phyloP scores from a whole-genome alignment of 257 asterid genomes.

The Cordia subcordata region DNA sequence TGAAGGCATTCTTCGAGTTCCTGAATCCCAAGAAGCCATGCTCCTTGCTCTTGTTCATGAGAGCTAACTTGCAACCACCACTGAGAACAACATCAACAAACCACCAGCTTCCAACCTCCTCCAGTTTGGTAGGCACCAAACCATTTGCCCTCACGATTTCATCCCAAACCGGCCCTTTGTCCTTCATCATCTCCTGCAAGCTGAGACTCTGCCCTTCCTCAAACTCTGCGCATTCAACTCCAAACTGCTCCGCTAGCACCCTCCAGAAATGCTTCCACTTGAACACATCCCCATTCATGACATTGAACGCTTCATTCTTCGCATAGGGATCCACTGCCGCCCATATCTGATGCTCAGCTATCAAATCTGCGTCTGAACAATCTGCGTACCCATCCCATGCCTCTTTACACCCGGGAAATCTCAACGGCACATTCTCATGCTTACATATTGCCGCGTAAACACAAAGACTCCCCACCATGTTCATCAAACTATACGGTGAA shows the following conservation, averaged over 20 bases:
- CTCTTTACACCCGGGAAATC: conserved; percentile 65
- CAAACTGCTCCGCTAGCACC: conserved; percentile 85
- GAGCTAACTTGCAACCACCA: conserved; percentile 31
- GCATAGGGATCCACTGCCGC: conserved; percentile 90
- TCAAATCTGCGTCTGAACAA: conserved; percentile 83
- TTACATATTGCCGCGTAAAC: conserved; percentile 88
- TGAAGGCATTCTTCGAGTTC: conserved; percentile 66
- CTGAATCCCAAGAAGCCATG: conserved; percentile 89
- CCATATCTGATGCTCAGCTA: conserved; percentile 96
- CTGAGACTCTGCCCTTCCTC: conserved; percentile 47
- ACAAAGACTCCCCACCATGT: conserved; percentile 67
- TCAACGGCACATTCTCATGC: conserved; percentile 62
- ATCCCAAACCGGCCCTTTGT: conserved; percentile 77
- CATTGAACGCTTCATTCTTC: conserved; percentile 82
- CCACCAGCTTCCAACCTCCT: conserved; percentile 87
- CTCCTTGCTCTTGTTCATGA: conserved; percentile 98
- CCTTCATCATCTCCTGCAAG: conserved; percentile 73
- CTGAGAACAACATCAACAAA: conserved; percentile 42
- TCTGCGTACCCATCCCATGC: conserved; percentile 78
- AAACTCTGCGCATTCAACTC: conserved; percentile 46
- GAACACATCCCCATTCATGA: conserved; percentile 87
- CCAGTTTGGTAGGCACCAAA: conserved; percentile 45
- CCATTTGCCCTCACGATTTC: conserved; percentile 68
- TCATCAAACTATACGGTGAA: conserved; percentile 79
- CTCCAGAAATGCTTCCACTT: conserved; percentile 95